Conservation (phyloP, 768 basidiomycete species). For the Suillus tomentosus region DNA sequence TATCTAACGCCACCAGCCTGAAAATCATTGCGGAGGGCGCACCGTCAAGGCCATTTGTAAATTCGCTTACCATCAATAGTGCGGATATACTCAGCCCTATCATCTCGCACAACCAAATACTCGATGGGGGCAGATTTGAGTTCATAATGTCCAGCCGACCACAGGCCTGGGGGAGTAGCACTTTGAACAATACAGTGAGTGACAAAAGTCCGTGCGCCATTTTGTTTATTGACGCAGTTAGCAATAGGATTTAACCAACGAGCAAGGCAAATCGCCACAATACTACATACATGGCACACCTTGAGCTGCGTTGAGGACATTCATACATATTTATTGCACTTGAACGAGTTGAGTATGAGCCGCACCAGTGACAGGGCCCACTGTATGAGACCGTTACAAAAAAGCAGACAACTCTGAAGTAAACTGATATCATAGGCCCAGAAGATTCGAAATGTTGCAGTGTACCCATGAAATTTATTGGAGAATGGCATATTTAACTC, state of each 20-base stretch:
- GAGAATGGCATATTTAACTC: not conserved
- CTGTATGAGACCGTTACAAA: not conserved
- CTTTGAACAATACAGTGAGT: slow-evolving; percentile 3
- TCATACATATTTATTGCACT: not conserved
- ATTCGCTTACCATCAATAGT: slow-evolving; percentile 60
- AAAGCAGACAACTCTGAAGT: not conserved
- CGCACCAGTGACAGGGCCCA: no score
- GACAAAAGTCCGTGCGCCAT: not conserved
- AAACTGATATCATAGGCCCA: not conserved
- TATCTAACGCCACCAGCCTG: slow-evolving; percentile 34
- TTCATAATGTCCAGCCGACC: slow-evolving; percentile 67
- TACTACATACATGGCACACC: not conserved
- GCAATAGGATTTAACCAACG: not conserved
- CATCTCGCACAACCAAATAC: slow-evolving; percentile 64
- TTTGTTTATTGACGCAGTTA: not conserved
- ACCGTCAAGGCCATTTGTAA: slow-evolving; percentile 58
- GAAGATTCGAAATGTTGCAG: not conserved
- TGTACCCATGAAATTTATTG: not conserved
- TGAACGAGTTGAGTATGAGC: not conserved
- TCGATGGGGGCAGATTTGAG: slow-evolving; percentile 52
- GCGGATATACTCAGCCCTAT: slow-evolving; percentile 43
- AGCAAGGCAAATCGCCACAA: not conserved
- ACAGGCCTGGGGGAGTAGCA: slow-evolving; percentile 44
- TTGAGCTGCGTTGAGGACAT: not conserved
- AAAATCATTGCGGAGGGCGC: slow-evolving; percentile 61